Evolutionary conservation across 257 asterid genomes (phyloP), one percentile per base, ranked within the genome.

Genomic region (Cordia subcordata): DNA sequence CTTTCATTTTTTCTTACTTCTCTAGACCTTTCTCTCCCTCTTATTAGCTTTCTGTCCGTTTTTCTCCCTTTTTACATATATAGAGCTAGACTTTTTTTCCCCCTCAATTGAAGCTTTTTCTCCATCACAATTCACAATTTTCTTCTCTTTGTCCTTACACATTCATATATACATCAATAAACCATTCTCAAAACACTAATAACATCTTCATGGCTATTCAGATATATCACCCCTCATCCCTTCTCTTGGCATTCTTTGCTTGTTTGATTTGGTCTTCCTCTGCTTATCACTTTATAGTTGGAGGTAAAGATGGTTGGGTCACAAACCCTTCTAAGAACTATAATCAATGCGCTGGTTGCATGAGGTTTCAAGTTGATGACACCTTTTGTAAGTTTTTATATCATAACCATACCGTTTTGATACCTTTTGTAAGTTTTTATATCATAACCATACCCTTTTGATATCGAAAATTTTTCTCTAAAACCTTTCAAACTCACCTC

Each of bases 221-320:
- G 47, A 11, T 8, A 11, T 42, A 8, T n/a, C n/a, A n/a, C n/a
- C n/a, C n/a, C 15, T 20, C 19, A 13, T 47, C 40, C n/a, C 10
- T 78, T 47, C 51, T 66, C 52, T 39, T 78, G 4, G 35, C 58
- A 3, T 50, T 61, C 33, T 16, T 53, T 61, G 39, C 60, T 46
- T 57, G 65, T 20, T 15, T 58, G 23, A 3, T 73, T 20, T 53
- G 78, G 13, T 50, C 58, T 17, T 44, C 16, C 14, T 47, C 49
- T 0, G 35, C 57, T 32, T 27, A 47, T 9, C 65, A 51, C 3
- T 73, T 73, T 40, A 53, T 62, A 10, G 77, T 55, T 42, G 83
- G 77, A 37, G 83, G 68, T 12, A 57, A 16, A 49, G 72, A 70
- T 67, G 83, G 83, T 8, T 77, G 83, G 83, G 49, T 64, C 3